phyloP scores from a whole-genome alignment of 148 eudicot genomes.

The Arbutus unedo region DNA sequence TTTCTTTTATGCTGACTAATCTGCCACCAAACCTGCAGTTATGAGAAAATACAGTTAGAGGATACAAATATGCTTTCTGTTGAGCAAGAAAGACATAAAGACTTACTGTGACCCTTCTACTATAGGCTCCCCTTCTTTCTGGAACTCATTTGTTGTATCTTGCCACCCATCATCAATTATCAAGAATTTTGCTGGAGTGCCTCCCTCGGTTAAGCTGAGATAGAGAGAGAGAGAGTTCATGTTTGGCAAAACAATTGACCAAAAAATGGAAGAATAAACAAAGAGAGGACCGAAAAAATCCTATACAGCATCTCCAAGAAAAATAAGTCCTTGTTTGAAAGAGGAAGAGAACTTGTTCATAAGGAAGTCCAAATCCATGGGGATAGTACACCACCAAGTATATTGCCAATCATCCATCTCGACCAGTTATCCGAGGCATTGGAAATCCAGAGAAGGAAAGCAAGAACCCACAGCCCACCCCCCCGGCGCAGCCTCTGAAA shows the following conservation, averaged over 20 bases:
- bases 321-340: not conserved
- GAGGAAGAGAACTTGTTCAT: not conserved
- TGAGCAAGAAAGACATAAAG: not conserved
- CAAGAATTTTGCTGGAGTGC: conserved; percentile 37
- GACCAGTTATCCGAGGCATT: too few relatives aligned
- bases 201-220: conserved; percentile 35
- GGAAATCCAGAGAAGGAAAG: too few relatives aligned
- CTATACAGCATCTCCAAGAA: not conserved
- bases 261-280: not conserved
- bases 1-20: conserved; percentile 38
- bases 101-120: conserved; percentile 41
- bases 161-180: conserved; percentile 53
- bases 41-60: conserved; percentile 10
- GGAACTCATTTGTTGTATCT: conserved; percentile 36
- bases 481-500: too few relatives aligned
- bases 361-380: not conserved
- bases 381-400: not conserved
- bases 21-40: conserved; percentile 37
- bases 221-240: not conserved
- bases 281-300: not conserved
- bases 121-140: conserved; percentile 38
- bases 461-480: too few relatives aligned
- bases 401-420: not conserved
- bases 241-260: not conserved
- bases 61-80: not conserved